These are phyloP conservation scores for Pelargonium australe DNA, from an alignment of 441 rosid genomes.

Conservation along the genomic window DNA sequence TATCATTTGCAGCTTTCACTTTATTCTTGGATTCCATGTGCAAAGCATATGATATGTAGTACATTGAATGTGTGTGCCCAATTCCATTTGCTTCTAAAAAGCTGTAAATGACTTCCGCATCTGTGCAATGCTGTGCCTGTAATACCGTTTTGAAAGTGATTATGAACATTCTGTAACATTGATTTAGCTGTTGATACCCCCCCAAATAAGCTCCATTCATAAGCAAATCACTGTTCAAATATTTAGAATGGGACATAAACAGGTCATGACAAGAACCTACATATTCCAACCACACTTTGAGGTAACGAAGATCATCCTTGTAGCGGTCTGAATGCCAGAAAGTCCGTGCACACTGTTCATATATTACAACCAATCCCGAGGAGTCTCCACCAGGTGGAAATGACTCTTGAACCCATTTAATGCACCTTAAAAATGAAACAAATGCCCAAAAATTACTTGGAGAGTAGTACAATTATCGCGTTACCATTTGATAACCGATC, in stretches of 20 bases:
- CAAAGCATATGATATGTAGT: constrained; percentile 56
- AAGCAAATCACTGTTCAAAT: neutral
- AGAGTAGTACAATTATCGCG: neutral
- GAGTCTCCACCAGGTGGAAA: constrained; percentile 75
- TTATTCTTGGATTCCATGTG: constrained; percentile 69
- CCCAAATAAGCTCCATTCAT: neutral
- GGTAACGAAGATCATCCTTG: constrained; percentile 85
- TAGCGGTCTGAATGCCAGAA: constrained; percentile 76
- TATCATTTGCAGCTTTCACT: constrained; percentile 66
- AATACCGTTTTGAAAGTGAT: neutral
- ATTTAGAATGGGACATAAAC: neutral
- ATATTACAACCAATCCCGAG: constrained; percentile 70
- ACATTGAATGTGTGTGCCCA: constrained; percentile 61
- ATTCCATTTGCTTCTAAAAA: constrained; percentile 79
- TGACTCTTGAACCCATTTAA: constrained; percentile 88
- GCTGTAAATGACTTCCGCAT: constrained; percentile 66
- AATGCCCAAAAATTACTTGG: neutral
- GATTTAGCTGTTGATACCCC: neutral
- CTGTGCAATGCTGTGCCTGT: constrained; percentile 75
- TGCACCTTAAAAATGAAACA: constrained; percentile 41
- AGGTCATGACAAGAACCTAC: constrained; percentile 33
- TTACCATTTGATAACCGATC: neutral
- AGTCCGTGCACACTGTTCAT: constrained; percentile 81
- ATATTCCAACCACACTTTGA: constrained; percentile 93
- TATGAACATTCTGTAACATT: neutral